Evolutionary conservation across 495 filamentous ascomycete genomes (phyloP).

Genomic region (Annulohypoxylon stygium): DNA sequence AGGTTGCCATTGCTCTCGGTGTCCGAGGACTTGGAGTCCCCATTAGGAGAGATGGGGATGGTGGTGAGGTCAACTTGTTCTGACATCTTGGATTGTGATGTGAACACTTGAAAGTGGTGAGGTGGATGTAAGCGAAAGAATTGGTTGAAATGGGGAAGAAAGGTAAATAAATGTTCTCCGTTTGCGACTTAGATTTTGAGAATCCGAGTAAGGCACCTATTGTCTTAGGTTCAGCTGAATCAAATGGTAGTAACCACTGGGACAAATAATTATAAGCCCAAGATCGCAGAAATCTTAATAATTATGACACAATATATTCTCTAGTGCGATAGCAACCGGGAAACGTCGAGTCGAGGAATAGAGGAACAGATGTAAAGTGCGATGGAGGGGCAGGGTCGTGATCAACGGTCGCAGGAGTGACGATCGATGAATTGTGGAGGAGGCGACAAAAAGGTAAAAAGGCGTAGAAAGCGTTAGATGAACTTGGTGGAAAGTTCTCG

Average conservation of each 20-base stretch:
- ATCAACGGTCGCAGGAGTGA: slow-evolving; percentile 27
- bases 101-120: not conserved
- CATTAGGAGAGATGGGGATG: slow-evolving; percentile 81
- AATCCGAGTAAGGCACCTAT: not conserved
- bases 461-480: not conserved
- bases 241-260: not conserved
- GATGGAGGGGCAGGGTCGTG: slow-evolving; percentile 27
- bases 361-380: slow-evolving; percentile 3
- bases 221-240: not conserved
- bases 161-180: slow-evolving; percentile 1
- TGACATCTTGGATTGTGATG: slow-evolving; percentile 55
- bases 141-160: slow-evolving; percentile 4
- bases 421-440: slow-evolving; percentile 1
- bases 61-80: slow-evolving; percentile 69
- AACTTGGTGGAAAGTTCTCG: not conserved
- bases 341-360: slow-evolving; percentile 8
- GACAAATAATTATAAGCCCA: not conserved
- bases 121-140: not conserved
- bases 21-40: slow-evolving; percentile 56
- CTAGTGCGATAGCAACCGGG: slow-evolving; percentile 7
- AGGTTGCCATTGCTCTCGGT: slow-evolving; percentile 61
- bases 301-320: slow-evolving; percentile 15
- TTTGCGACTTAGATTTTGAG: slow-evolving; percentile 9
- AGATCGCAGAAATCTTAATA: slow-evolving; percentile 4
- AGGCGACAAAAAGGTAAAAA: not conserved